Conservation (phyloP, 306 rosid genomes). For the Cucurbita moschata region DNA sequence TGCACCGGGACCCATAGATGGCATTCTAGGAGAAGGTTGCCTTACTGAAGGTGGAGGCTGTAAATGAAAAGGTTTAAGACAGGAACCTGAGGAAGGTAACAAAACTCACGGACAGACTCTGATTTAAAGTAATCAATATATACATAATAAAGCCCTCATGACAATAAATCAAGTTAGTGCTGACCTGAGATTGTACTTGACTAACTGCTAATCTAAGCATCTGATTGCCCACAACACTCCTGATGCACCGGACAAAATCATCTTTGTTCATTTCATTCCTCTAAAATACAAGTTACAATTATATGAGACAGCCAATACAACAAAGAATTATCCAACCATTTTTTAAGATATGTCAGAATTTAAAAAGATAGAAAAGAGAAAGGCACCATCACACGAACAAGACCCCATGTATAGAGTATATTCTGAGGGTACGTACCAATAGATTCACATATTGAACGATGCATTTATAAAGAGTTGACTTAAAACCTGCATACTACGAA, state of each 20-base stretch:
- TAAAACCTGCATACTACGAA: not conserved
- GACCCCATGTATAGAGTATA: not conserved
- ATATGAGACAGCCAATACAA: slow-evolving; percentile 10
- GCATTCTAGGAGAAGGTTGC: slow-evolving; percentile 54
- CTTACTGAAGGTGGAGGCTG: slow-evolving; percentile 34
- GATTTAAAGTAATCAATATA: not conserved
- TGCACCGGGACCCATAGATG: slow-evolving; percentile 34
- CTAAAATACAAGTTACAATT: slow-evolving; percentile 26
- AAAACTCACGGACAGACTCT: not conserved
- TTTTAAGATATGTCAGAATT: not conserved
- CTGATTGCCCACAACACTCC: slow-evolving; percentile 76
- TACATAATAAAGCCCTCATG: not conserved
- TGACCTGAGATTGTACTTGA: slow-evolving; percentile 59
- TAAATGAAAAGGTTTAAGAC: slow-evolving; percentile 14
- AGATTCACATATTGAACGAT: not conserved
- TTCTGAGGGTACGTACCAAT: not conserved
- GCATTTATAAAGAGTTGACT: not conserved
- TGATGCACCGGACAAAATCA: slow-evolving; percentile 58
- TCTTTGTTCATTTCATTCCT: slow-evolving; percentile 76
- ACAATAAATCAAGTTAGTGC: slow-evolving; percentile 4
- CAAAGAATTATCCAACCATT: slow-evolving; percentile 6
- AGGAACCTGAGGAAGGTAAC: not conserved
- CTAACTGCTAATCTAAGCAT: slow-evolving; percentile 67
- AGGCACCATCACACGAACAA: not conserved
- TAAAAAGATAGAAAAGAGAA: not conserved